Base-by-base conservation (phyloP, 1,139 yeast genomes). In the Blastobotrys proliferans region DNA sequence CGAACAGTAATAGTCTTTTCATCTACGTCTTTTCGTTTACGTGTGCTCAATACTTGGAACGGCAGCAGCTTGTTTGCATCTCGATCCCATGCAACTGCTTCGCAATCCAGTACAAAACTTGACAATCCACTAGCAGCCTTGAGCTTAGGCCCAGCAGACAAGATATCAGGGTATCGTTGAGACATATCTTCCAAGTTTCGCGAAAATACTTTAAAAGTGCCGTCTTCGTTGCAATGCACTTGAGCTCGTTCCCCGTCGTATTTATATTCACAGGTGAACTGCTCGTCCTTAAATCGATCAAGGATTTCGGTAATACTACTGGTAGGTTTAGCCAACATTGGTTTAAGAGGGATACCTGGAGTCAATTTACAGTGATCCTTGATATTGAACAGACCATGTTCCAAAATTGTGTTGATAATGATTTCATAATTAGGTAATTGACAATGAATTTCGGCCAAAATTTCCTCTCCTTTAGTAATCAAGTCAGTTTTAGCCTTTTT, bases 171-270 rank as follows among this genome's bases (percentile, higher is more conserved):
- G 59, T 92, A 92, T 56, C 96, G 70, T 60, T 85, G 87, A 0
- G 96, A 83, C 98, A 92, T 92, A 63, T 94, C 94, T 68, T 92
- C 99, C 40, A 95, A 86, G 63, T 92, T 92, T 65, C 99, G 77
- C 1, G 97, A 88, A 61, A 87, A 92, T 8, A 92, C 83, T 42
- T 77, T 72, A 52, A 88, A 81, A 35, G 55, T 54, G 0, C 96
- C 96, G 54, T 77, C 77, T 1, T 70, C 66, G 16, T 85, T 63
- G 28, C 83, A 65, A 62, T 92, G 99, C 6, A 92, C 83, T 60
- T 92, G 99, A 0, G 97, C 97, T 55, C 99, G 76, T 64, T 94
- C 98, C 36, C 99, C 99, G 62, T 92, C 98, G 58, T 92, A 92
- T 60, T 92, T 92, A 67, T 90, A 92, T 61, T 92, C 98, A 61